Conservation (phyloP, 2,329 filamentous ascomycete species). For the Fusarium sp. region DNA sequence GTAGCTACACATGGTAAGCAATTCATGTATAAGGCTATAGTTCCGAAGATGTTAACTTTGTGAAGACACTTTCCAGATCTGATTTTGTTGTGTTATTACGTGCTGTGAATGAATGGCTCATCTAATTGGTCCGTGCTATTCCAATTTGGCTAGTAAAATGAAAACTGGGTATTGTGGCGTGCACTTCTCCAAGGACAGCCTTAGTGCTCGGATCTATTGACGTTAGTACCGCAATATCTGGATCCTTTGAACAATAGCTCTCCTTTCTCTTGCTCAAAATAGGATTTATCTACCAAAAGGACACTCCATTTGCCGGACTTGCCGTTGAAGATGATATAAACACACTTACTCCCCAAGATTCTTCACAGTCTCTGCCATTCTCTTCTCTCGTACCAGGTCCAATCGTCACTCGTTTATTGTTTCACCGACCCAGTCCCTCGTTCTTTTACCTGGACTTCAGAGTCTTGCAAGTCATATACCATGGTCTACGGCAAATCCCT, state of each 20-base stretch:
- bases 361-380: neutral
- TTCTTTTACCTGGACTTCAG: neutral
- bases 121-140: too few species aligned
- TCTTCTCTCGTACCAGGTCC: neutral
- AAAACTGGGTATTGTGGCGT: too few species aligned
- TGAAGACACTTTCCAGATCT: too few species aligned
- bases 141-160: too few species aligned
- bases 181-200: too few species aligned
- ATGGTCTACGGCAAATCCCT: neutral
- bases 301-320: fast-evolving
- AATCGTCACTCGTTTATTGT: neutral
- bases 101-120: fast-evolving
- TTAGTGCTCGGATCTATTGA: too few species aligned
- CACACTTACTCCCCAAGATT: neutral
- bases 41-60: too few species aligned
- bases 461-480: fast-evolving
- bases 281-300: neutral
- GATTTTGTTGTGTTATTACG: fast-evolving
- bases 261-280: neutral
- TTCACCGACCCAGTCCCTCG: neutral
- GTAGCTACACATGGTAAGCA: fast-evolving
- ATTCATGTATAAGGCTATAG: fast-evolving
- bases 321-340: neutral
- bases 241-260: too few species aligned
- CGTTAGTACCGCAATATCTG: neutral